Evolutionary conservation across 257 asterid species (phyloP), one percentile per base, ranked within the genome.

Genomic region (Cynanchum wilfordii): DNA sequence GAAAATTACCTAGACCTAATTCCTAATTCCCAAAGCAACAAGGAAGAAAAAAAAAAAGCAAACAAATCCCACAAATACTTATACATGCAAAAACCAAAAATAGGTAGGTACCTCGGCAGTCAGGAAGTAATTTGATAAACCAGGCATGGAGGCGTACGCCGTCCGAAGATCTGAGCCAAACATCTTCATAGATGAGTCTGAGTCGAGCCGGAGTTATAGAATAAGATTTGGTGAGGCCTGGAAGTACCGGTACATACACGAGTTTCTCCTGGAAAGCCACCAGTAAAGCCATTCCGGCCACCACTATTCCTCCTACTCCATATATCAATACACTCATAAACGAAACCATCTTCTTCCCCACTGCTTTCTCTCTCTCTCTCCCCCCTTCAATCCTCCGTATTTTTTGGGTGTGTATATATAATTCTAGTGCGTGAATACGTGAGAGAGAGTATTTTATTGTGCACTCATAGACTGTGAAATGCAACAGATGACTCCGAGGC

Each of bases 111-210:
- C 99, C 99, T 86, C 82, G 79, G 82, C 92, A 84, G 47, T 92
- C 90, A 40, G 98, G 94, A 69, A 85, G 59, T 69, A 84, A 83
- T 82, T 92, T 95, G 73, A 95, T 89, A 79, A 92, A 95, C 99
- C 99, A 95, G 77, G 96, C 87, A 66, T 95, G 99, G 71, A 95
- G 99, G 60, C 97, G 96, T 52, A 95, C 93, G 50, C 98, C 99
- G 71, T 95, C 99, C 69, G 92, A 89, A 56, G 99, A 95, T 56
- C 94, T 89, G 69, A 95, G 97, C 99, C 99, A 92, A 20, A 95
- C 98, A 66, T 95, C 99, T 19, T 95, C 98, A 75, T 89, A 90
- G 1, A 83, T 76, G 50, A 95, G 96, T 44, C 93, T 91, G 58
- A 90, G 87, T 50, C 99, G 87, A 60, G 92, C 91, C 27, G 99